Evolutionary conservation across 306 rosid species (phyloP), one percentile per base, ranked within the genome.

Genomic region (Ochetophila trinervis): DNA sequence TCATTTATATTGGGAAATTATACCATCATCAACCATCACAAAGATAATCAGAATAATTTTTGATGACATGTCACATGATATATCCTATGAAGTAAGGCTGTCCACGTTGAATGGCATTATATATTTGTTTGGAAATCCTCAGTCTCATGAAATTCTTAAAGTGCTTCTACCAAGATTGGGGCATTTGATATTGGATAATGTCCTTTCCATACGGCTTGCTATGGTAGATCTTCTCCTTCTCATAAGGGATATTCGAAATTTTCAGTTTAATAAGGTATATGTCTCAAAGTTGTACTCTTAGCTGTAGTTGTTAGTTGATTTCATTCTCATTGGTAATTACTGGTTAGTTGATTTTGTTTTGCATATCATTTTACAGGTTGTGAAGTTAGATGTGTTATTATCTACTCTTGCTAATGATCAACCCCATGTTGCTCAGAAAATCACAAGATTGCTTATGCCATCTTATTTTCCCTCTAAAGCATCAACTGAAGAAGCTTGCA

Each of bases 1-100:
- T 81, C 87, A 73, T 74, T 78, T 89, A 53, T 89, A 84, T 75
- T 93, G 97, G 98, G 94, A 89, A 84, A 79, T 89, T 40, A 86
- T 89, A 76, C 95, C 97, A 64, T 87, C 92, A 55, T 76, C 89
- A 32, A 84, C 77, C 71, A 89, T 87, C 76, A 81, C 91, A 57
- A 87, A 84, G 83, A 74, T 87, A n/a, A 36, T 93, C 59, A 85
- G 83, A 45, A 87, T 82, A 66, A 24, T 82, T 76, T 74, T 89
- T 73, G 83, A 80, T 74, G 95, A 87, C 76, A 82, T 86, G 79
- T 89, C 97, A 19, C 89, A 50, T 52, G 98, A 93, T 77, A 66
- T 60, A 48, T 77, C 88, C 78, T 76, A 66, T 21, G 98, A 93
- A 60, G 91, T 93, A 66, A 85, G 97, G 86, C 86, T 87, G 78